Conservation (phyloP, 257 asterid genomes). For the Fraxinus cuspidata region DNA sequence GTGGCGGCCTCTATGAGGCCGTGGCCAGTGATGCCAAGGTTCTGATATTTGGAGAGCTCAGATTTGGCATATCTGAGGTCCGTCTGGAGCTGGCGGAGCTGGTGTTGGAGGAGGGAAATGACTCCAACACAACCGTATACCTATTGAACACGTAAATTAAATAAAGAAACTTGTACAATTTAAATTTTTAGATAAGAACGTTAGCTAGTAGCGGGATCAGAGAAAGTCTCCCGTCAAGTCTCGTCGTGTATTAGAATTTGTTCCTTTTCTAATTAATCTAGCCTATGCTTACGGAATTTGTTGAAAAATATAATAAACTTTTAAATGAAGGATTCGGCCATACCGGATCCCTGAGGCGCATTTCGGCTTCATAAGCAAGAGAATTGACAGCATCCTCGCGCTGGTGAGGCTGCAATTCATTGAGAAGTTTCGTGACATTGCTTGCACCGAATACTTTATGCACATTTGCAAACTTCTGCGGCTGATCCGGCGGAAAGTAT, state of each 20-base stretch:
- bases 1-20: not conserved
- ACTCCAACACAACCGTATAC: conserved; percentile 54
- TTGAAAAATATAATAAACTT: not conserved
- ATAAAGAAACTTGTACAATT: too few species aligned
- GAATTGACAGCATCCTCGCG: conserved; percentile 55
- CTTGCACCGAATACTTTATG: conserved; percentile 56
- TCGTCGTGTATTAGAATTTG: too few species aligned
- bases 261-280: too few species aligned
- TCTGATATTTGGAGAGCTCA: conserved; percentile 69
- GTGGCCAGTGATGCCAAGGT: conserved; percentile 38
- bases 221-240: too few species aligned
- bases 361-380: conserved; percentile 54
- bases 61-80: conserved; percentile 74
- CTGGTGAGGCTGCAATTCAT: conserved; percentile 47
- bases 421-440: conserved; percentile 47
- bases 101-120: conserved; percentile 56
- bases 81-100: conserved; percentile 74
- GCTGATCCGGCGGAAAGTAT: conserved; percentile 53
- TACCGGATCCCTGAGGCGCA: conserved; percentile 47
- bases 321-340: not conserved
- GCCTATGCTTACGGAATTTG: too few species aligned
- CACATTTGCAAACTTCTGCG: conserved; percentile 49
- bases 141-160: not conserved
- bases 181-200: too few species aligned
- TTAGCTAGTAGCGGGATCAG: too few species aligned